phyloP scores from a whole-genome alignment of 2,329 filamentous ascomycete species.

The Uncinocarpus reesii region DNA sequence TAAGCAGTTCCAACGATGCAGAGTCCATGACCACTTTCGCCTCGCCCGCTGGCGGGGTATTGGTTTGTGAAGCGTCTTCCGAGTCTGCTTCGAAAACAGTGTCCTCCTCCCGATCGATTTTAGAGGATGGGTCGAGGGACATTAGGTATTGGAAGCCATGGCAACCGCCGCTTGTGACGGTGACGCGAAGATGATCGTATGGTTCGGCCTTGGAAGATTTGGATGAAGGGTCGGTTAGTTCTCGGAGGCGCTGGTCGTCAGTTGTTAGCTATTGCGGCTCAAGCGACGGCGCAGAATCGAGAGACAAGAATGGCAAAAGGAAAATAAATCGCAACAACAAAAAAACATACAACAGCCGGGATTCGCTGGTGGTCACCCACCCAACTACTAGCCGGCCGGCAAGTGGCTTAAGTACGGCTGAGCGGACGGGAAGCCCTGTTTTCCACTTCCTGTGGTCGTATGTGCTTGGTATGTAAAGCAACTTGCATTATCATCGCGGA shows the following conservation, averaged over 20 bases:
- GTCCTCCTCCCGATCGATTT: conserved; percentile 64
- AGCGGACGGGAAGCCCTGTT: conserved; percentile 40
- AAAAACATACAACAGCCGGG: conserved; percentile 38
- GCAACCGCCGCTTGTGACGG: conserved; percentile 86
- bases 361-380: conserved; percentile 41
- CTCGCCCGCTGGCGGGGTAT: conserved; percentile 21
- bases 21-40: conserved; percentile 86
- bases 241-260: conserved; percentile 49
- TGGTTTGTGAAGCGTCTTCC: conserved; percentile 19
- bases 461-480: conserved; percentile 21
- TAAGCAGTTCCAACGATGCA: conserved; percentile 74
- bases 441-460: conserved; percentile 39
- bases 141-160: conserved; percentile 98
- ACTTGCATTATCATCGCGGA: conserved; percentile 18
- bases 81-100: conserved; percentile 66
- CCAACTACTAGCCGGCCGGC: conserved; percentile 39
- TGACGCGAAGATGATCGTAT: conserved; percentile 74
- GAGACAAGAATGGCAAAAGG: background rate
- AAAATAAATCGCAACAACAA: conserved; percentile 17
- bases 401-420: conserved; percentile 40
- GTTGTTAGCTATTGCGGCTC: background rate
- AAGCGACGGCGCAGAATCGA: no score
- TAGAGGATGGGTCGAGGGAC: conserved; percentile 55
- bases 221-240: conserved; percentile 54
- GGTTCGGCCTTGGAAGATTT: conserved; percentile 50